Evolutionary conservation across 108 stramenopile species (phyloP).

Genomic region (Nitzschia palea): DNA sequence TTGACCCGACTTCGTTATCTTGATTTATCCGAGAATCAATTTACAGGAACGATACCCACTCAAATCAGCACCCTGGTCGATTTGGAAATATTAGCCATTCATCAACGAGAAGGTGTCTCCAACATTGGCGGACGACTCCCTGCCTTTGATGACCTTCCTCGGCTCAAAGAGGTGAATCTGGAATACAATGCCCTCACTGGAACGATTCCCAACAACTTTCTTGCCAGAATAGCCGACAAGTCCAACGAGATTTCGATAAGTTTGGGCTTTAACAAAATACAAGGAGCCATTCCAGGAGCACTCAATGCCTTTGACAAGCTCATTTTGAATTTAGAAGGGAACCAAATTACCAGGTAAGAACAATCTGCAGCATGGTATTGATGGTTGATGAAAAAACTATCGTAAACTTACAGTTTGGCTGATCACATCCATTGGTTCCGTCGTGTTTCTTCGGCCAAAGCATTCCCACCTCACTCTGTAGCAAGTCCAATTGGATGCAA

Average conservation of each 20-base stretch:
- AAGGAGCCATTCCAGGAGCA: constrained; percentile 44
- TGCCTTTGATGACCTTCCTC: constrained; percentile 18
- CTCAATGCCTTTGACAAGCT: constrained; percentile 32
- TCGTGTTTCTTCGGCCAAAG: neutral
- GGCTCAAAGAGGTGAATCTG: constrained; percentile 25
- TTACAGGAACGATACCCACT: constrained; percentile 22
- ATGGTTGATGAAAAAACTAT: constrained; percentile 29
- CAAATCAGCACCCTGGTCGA: neutral
- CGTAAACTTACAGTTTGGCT: no score
- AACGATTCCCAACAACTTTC: constrained; percentile 29
- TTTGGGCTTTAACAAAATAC: constrained; percentile 40
- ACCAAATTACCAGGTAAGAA: constrained; percentile 30
- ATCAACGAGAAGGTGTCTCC: constrained; percentile 22
- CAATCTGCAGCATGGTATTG: constrained; percentile 4
- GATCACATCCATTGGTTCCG: constrained; percentile 4
- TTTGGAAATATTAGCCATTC: constrained; percentile 33
- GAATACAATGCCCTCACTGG: constrained; percentile 32
- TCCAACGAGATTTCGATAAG: constrained; percentile 32
- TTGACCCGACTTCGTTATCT: constrained; percentile 1
- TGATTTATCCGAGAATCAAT: constrained; percentile 17
- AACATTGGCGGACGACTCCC: constrained; percentile 20
- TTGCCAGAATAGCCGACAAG: constrained; percentile 24
- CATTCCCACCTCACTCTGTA: constrained; percentile 22
- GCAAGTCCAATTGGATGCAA: constrained; percentile 60
- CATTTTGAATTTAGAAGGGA: constrained; percentile 31